Conservation (phyloP, 345 rosid genomes). For the Pseudoturritis turrita region DNA sequence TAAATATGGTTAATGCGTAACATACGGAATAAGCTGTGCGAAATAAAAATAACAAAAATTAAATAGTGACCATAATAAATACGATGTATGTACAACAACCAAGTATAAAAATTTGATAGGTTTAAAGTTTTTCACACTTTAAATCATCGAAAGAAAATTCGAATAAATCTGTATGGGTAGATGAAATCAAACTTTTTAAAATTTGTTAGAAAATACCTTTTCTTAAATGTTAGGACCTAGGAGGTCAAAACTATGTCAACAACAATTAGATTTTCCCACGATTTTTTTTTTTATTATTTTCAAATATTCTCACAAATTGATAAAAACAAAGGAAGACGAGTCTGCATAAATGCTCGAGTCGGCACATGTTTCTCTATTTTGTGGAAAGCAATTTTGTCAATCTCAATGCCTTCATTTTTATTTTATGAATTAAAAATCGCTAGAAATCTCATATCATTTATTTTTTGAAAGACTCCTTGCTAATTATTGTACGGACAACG, state of each 20-base stretch:
- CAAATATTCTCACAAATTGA: constrained; percentile 11
- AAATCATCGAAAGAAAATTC: too few relatives aligned
- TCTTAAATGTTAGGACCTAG: not conserved
- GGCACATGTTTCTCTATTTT: constrained; percentile 40
- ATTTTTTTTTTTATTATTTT: not conserved
- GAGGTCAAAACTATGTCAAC: constrained; percentile 16
- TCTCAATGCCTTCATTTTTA: constrained; percentile 19
- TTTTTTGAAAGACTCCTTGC: not conserved
- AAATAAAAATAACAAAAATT: too few relatives aligned
- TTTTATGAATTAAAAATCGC: not conserved
- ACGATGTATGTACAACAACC: too few relatives aligned
- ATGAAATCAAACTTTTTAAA: too few relatives aligned
- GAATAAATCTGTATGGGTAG: too few relatives aligned
- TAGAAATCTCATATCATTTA: not conserved
- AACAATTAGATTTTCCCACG: not conserved
- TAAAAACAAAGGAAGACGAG: not conserved
- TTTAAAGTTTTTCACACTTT: too few relatives aligned
- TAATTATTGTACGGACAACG: constrained; percentile 15
- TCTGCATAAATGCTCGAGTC: constrained; percentile 39
- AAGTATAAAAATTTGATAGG: too few relatives aligned
- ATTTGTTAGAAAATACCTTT: not conserved
- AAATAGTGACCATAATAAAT: too few relatives aligned
- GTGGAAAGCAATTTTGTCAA: constrained; percentile 18
- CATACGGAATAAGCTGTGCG: too few relatives aligned
- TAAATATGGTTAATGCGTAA: too few relatives aligned